Base-by-base conservation (phyloP, 805 yeast genomes). In the Candida silvatica region DNA sequence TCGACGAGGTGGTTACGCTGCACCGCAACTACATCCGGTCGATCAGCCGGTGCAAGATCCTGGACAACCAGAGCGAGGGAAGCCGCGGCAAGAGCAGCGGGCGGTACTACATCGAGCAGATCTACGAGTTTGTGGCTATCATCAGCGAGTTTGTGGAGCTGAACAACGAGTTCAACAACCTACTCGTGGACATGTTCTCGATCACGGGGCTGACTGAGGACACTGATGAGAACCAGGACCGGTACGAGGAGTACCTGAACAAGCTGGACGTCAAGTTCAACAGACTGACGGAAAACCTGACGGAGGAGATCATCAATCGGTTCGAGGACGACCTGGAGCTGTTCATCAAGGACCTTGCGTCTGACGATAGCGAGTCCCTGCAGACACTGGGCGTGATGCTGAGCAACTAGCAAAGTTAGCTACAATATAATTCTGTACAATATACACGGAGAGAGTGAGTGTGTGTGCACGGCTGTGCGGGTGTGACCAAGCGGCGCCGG, bases 271-370 rank as follows among this genome's bases (percentile, higher is more conserved):
- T 20, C 5, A 49, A 51, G 27, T 54, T 71, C 35, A 59, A 56
- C 32, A 50, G 54, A 4, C 54, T 73, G 18, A 60, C 66, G 35
- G 52, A 52, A 4, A 62, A 62, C 37, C 53, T 77, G 17, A 60
- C 62, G 35, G 44, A 42, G 23, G 55, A 58, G 36, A 69, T 56
- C 57, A 54, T 52, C 24, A 62, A 57, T 24, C 63, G 60, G 16
- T 78, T 72, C 47, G 65, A 66, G 37, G 56, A 56, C 3, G 55
- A 58, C 16, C 43, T 69, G 27, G 61, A 32, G 3, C 8, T 24
- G 4, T 40, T 79, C 37, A 62, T 66, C 0, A 64, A 57, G 29
- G 85, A 77, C 45, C 54, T 80, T 36, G 62, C 65, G n/a, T 52
- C 59, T 19, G 85, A 79, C 43, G 63, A 61, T 4, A 67, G 65